These are phyloP conservation scores for Acidiella bohemica DNA, from an alignment of 495 filamentous ascomycete genomes.

Conservation along the genomic window DNA sequence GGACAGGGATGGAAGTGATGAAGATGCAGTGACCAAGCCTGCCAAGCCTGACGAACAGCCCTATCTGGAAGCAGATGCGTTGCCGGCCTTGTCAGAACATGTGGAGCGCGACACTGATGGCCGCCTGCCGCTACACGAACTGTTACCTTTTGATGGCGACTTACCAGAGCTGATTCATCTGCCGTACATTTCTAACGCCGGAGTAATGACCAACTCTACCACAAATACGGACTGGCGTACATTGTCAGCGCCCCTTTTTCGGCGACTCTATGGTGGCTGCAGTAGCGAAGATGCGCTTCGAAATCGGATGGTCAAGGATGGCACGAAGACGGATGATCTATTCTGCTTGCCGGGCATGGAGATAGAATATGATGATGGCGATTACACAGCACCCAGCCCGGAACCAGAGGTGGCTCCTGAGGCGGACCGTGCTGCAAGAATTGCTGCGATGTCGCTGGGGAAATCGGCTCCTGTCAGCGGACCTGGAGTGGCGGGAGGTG, in stretches of 20 bases:
- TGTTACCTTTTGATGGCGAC: slow-evolving; percentile 27
- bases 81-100: slow-evolving; percentile 12
- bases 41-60: slow-evolving; percentile 12
- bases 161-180: slow-evolving; percentile 26
- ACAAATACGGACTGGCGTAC: slow-evolving; percentile 3
- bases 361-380: slow-evolving; percentile 11
- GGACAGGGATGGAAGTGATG: too few relatives aligned
- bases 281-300: slow-evolving; percentile 12
- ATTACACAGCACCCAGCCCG: too few relatives aligned
- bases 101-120: slow-evolving; percentile 16
- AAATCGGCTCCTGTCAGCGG: too few relatives aligned
- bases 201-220: slow-evolving; percentile 8
- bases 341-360: slow-evolving; percentile 28
- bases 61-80: slow-evolving; percentile 19
- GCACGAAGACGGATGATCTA: slow-evolving; percentile 23
- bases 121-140: slow-evolving; percentile 21
- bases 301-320: slow-evolving; percentile 7
- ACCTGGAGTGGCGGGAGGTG: too few relatives aligned
- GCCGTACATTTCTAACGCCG: slow-evolving; percentile 22
- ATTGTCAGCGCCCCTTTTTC: slow-evolving; percentile 17
- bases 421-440: too few relatives aligned
- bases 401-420: too few relatives aligned
- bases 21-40: not conserved
- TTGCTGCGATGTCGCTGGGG: too few relatives aligned
- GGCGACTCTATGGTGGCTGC: slow-evolving; percentile 26